phyloP scores from a whole-genome alignment of 768 basidiomycete species.

The Kwoniella europaea region DNA sequence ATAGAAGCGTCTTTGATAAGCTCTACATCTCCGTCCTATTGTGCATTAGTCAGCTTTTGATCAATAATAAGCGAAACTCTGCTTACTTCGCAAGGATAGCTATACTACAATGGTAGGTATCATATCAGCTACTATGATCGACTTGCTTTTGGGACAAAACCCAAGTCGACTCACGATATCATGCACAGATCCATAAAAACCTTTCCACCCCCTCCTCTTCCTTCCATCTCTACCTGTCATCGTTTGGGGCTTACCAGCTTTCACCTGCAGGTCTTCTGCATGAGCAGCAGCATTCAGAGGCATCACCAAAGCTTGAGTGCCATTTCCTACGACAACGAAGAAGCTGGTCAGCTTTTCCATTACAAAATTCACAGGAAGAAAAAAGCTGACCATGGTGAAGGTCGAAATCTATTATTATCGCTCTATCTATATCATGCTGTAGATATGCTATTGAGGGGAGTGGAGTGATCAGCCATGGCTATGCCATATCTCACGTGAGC shows the following conservation, averaged over 20 bases:
- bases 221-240: constrained; percentile 37
- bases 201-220: constrained; percentile 58
- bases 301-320: constrained; percentile 90
- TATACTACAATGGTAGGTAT: constrained; percentile 31
- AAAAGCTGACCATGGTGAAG: constrained; percentile 74
- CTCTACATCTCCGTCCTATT: constrained; percentile 76
- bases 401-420: constrained; percentile 90
- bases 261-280: constrained; percentile 64
- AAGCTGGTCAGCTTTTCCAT: background rate
- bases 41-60: no score
- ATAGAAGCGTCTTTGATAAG: constrained; percentile 86
- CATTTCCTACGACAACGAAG: constrained; percentile 67
- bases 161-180: constrained; percentile 64
- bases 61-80: no score
- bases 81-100: constrained; percentile 81
- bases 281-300: constrained; percentile 88
- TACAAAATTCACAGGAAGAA: background rate
- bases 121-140: no score
- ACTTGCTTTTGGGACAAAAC: no score
- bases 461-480: no score
- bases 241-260: constrained; percentile 53
- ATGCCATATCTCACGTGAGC: background rate
- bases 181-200: constrained; percentile 91
- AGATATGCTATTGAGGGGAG: constrained; percentile 69
- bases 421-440: constrained; percentile 73